Percentiles rank a stretch among this genome's conserved stretches.
Evolutionary conservation across 2,329 filamentous ascomycete genomes (phyloP).

Genomic region (Penicillium sp.): DNA sequence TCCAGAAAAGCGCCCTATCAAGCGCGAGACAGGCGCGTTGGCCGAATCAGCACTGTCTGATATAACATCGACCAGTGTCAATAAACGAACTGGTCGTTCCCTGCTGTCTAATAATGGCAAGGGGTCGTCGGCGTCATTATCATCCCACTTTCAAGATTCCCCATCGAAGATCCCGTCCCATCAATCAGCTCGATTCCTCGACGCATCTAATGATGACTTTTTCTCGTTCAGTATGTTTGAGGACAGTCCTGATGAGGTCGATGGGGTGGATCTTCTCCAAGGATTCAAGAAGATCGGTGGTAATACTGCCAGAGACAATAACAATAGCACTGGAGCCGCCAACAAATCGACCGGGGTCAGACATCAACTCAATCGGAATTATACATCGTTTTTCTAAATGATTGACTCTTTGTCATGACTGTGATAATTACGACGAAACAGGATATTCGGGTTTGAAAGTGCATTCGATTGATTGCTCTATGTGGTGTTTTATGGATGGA

Average conservation of each 20-base stretch:
- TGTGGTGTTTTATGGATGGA: background rate
- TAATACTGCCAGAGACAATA: conserved; percentile 10
- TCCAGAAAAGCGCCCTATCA: conserved; percentile 52
- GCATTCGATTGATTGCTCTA: background rate
- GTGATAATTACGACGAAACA: background rate
- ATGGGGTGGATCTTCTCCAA: conserved; percentile 44
- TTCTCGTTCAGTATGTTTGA: conserved; percentile 48
- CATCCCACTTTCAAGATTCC: conserved; percentile 31
- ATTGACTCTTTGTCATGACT: background rate
- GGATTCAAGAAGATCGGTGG: conserved; percentile 48
- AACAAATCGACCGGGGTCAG: conserved; percentile 27
- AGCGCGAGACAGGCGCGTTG: conserved; percentile 40
- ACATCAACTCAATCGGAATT: conserved; percentile 30
- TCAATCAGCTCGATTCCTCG: conserved; percentile 25
- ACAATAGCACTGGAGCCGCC: conserved; percentile 30
- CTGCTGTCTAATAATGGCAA: conserved; percentile 33
- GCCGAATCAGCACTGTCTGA: conserved; percentile 42
- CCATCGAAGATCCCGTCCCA: conserved; percentile 35
- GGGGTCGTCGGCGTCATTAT: conserved; percentile 17
- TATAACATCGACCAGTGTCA: conserved; percentile 36
- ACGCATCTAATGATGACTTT: conserved; percentile 41
- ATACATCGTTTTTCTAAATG: conserved; percentile 31
- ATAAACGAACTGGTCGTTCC: conserved; percentile 31
- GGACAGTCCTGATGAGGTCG: conserved; percentile 39
- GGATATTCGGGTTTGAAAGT: background rate